Conservation (phyloP, 2,329 filamentous ascomycete species). For the Harringtonia lauricola region DNA sequence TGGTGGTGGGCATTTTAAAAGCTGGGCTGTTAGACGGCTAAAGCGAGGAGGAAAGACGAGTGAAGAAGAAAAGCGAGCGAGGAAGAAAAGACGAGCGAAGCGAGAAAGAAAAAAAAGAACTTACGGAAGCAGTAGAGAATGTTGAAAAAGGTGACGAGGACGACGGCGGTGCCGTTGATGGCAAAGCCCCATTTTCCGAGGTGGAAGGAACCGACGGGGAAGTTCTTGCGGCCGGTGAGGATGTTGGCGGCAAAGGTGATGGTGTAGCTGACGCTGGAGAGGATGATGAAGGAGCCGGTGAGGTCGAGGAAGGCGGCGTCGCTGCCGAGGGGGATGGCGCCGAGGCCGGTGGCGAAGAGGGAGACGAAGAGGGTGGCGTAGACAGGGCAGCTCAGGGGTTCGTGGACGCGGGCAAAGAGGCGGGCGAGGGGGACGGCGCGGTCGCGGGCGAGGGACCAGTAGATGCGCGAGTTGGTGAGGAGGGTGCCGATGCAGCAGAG, state of each 20-base stretch:
- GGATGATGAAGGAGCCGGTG: conserved; percentile 45
- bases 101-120: conserved; percentile 13
- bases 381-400: conserved; percentile 44
- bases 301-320: conserved; percentile 44
- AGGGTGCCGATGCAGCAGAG: conserved; percentile 39
- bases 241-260: conserved; percentile 38
- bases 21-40: conserved; percentile 17
- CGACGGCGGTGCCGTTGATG: conserved; percentile 36
- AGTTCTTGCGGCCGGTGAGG: conserved; percentile 36
- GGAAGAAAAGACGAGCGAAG: too few relatives aligned
- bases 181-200: conserved; percentile 37
- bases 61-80: neutral
- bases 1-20: conserved; percentile 27
- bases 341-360: conserved; percentile 38
- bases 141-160: conserved; percentile 43
- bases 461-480: conserved; percentile 29
- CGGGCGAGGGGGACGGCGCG: conserved; percentile 45
- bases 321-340: conserved; percentile 44
- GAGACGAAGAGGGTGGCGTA: conserved; percentile 45
- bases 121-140: conserved; percentile 51
- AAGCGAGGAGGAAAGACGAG: neutral
- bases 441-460: conserved; percentile 46
- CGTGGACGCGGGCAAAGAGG: conserved; percentile 42
- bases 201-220: conserved; percentile 40
- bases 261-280: conserved; percentile 44